Evolutionary conservation across 306 rosid species (phyloP), one percentile per base, ranked within the genome.

Genomic region (Medicago ruthenica): DNA sequence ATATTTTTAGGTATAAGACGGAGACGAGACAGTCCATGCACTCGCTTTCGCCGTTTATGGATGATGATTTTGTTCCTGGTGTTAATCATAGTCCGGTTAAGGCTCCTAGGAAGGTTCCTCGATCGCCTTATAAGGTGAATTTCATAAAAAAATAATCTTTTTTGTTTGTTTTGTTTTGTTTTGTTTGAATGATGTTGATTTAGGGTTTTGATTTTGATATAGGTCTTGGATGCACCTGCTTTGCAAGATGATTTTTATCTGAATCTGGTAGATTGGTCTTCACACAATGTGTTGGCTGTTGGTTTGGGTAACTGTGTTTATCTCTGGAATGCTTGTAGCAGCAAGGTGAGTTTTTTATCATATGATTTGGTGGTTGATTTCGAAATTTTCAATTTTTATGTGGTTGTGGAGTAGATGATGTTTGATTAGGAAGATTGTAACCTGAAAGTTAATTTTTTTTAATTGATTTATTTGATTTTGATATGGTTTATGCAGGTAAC

Each of bases 171-270:
- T 13, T 21, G 9, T 44, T 59, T 44, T 34, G n/a, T 1, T 17
- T 54, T 12, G 8, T 1, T 65, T 17, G 15, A 60, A 7, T 64
- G 51, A 31, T 70, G 37, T 55, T 69, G 39, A 72, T 62, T 79
- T 78, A 67, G 67, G 60, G 4, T 57, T 74, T 5, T 61, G 53
- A 18, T 60, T 9, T n/a, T 73, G 34, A 21, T 68, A 63, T 71
- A 92, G 99, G 98, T 96, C 74, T 79, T 96, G 85, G 99, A 96
- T 81, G 99, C 99, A 22, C 99, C 99, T 36, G 99, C 98, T 8
- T 74, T 96, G 86, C 98, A 92, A 85, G 99, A 96, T 37, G 98
- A 96, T 79, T 96, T 96, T 79, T 96, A 96, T 82, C 79, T 96
- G 81, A 96, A 96, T 86, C 97, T 96, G 2, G 98, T 96, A 71